These are phyloP conservation scores for Rhexocercosporidium sp. DNA, from an alignment of 2,329 filamentous ascomycete species.

Conservation along the genomic window DNA sequence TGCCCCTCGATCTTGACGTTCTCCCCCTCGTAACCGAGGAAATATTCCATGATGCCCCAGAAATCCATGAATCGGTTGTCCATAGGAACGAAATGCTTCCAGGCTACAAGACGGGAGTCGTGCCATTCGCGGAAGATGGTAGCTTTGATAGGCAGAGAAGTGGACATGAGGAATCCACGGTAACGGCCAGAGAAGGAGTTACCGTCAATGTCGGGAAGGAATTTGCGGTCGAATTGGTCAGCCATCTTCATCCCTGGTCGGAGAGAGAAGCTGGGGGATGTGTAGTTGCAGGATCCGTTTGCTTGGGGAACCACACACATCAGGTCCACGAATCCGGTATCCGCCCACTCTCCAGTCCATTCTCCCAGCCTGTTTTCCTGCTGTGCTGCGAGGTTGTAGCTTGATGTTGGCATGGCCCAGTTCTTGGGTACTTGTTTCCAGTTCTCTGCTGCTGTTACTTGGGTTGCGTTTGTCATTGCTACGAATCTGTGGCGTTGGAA, in stretches of 20 bases:
- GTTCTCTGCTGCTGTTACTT: constrained; percentile 41
- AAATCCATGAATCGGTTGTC: constrained; percentile 76
- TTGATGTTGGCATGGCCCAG: constrained; percentile 56
- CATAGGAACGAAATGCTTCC: constrained; percentile 85
- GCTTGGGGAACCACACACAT: constrained; percentile 51
- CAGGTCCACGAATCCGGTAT: constrained; percentile 46
- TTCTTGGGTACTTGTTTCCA: constrained; percentile 51
- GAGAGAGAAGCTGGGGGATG: constrained; percentile 49
- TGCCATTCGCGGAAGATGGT: constrained; percentile 85
- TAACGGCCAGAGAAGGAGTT: constrained; percentile 74
- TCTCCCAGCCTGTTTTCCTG: constrained; percentile 50
- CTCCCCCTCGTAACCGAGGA: constrained; percentile 64
- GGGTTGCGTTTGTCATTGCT: constrained; percentile 56
- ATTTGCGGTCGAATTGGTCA: constrained; percentile 67
- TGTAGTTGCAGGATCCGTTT: constrained; percentile 53
- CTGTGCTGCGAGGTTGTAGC: constrained; percentile 51
- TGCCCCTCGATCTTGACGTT: constrained; percentile 39
- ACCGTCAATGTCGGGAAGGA: constrained; percentile 78
- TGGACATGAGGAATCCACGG: constrained; percentile 71
- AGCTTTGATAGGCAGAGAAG: constrained; percentile 75
- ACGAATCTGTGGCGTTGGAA: constrained; percentile 64
- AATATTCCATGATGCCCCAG: constrained; percentile 77
- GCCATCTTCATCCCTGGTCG: constrained; percentile 55
- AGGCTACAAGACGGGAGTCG: constrained; percentile 73
- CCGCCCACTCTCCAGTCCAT: constrained; percentile 41